A percentile compares a stretch with the other conserved stretches of the same genome.
phyloP scores from a whole-genome alignment of 192 early-diverging fungal genomes.

The Coemansia sp. region DNA sequence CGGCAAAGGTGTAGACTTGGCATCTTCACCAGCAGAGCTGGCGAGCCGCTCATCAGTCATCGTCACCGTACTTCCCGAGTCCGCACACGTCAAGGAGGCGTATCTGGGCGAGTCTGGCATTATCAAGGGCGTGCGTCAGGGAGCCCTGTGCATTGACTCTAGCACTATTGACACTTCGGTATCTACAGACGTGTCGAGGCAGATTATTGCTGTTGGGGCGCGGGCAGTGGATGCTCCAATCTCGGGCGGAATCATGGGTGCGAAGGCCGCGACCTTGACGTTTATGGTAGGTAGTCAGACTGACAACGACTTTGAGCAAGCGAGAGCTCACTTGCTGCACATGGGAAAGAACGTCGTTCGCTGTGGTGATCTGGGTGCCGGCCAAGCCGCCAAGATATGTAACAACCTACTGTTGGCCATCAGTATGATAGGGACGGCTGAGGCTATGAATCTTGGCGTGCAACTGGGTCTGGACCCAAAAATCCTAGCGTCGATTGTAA shows the following conservation, averaged over 20 bases:
- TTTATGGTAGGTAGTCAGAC: constrained; percentile 91
- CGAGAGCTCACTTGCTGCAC: constrained; percentile 58
- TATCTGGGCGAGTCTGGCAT: constrained; percentile 77
- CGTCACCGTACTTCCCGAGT: constrained; percentile 90
- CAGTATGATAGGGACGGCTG: constrained; percentile 88
- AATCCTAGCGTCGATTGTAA: constrained; percentile 80
- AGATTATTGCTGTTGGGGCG: constrained; percentile 60
- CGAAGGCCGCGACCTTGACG: constrained; percentile 84
- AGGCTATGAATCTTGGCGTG: constrained; percentile 90
- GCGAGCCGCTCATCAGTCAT: constrained; percentile 70
- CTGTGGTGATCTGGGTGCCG: constrained; percentile 80
- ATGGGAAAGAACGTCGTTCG: constrained; percentile 93
- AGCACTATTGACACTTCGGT: constrained; percentile 89
- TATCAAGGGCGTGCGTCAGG: constrained; percentile 50
- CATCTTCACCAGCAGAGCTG: constrained; percentile 66
- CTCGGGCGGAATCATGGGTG: constrained; percentile 88
- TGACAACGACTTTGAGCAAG: constrained; percentile 59
- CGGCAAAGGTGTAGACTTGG: constrained; percentile 49
- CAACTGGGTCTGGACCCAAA: constrained; percentile 84
- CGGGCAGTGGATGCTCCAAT: constrained; percentile 89
- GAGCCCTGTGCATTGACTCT: constrained; percentile 77
- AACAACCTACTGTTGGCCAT: constrained; percentile 97
- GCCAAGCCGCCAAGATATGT: constrained; percentile 93
- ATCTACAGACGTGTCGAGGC: constrained; percentile 66
- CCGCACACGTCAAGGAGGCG: constrained; percentile 73